Evolutionary conservation across 495 filamentous ascomycete genomes (phyloP).

Genomic region (Neurospora sp.): DNA sequence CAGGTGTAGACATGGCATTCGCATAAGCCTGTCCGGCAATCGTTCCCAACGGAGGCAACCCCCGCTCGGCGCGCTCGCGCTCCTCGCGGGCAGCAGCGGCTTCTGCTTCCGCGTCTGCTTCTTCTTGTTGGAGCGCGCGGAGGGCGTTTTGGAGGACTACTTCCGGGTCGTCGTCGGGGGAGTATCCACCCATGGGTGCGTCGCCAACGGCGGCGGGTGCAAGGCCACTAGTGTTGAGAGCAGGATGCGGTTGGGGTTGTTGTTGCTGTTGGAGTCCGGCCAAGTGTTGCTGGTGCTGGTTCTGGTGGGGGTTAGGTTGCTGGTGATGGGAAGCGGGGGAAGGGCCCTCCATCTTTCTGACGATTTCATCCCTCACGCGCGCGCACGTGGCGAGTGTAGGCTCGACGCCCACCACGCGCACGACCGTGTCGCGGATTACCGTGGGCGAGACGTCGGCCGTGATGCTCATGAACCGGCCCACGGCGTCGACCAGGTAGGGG

Average conservation of each 20-base stretch:
- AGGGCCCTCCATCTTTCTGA: slow-evolving; percentile 32
- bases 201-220: slow-evolving; percentile 9
- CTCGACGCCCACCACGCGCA: slow-evolving; percentile 37
- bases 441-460: slow-evolving; percentile 35
- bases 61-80: slow-evolving; percentile 33
- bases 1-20: slow-evolving; percentile 15
- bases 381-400: slow-evolving; percentile 36
- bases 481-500: slow-evolving; percentile 36
- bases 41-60: slow-evolving; percentile 24
- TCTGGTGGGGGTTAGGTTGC: slow-evolving; percentile 12
- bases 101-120: slow-evolving; percentile 38
- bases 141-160: slow-evolving; percentile 41
- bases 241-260: background rate
- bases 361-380: slow-evolving; percentile 39
- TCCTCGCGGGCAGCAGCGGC: slow-evolving; percentile 35
- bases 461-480: slow-evolving; percentile 39
- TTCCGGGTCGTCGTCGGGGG: slow-evolving; percentile 37
- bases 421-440: slow-evolving; percentile 35
- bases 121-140: slow-evolving; percentile 36
- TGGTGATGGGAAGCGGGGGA: background rate
- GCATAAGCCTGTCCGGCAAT: slow-evolving; percentile 22
- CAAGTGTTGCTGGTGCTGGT: slow-evolving; percentile 5
- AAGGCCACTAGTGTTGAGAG: background rate
- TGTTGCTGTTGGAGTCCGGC: background rate
- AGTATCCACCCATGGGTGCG: slow-evolving; percentile 5